These are phyloP conservation scores for Trichoderma simmonsii DNA, from an alignment of 2,329 filamentous ascomycete genomes.

Conservation along the genomic window DNA sequence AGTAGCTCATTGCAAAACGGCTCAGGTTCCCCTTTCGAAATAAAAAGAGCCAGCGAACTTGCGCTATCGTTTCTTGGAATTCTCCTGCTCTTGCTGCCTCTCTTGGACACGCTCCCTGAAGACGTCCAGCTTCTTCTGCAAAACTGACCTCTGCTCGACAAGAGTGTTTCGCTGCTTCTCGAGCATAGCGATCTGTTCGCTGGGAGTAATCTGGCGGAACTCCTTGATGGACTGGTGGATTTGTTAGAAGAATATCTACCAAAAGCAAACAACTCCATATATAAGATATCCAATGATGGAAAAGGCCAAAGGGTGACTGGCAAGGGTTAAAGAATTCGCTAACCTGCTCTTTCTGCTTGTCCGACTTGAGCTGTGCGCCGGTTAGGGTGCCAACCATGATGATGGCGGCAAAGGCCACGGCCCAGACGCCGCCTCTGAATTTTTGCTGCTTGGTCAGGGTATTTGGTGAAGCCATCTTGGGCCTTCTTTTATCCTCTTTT, in stretches of 20 bases:
- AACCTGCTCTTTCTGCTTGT: conserved; percentile 46
- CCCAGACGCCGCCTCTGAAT: conserved; percentile 36
- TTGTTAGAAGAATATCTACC: not conserved
- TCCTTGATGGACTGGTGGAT: conserved; percentile 32
- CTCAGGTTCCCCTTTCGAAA: not conserved
- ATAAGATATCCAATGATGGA: no score
- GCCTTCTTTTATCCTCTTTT: not conserved
- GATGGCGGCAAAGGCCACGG: conserved; percentile 46
- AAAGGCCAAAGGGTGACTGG: not conserved
- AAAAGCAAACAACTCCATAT: no score
- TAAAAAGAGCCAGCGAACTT: no score
- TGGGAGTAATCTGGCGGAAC: conserved; percentile 39
- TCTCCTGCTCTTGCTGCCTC: conserved; percentile 31
- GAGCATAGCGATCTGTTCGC: conserved; percentile 45
- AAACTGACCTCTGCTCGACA: conserved; percentile 35
- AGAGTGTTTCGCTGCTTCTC: conserved; percentile 41
- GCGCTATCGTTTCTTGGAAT: conserved; percentile 14
- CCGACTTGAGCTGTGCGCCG: conserved; percentile 48
- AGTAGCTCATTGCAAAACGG: not conserved
- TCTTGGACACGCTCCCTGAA: conserved; percentile 40
- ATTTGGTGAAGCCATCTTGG: not conserved
- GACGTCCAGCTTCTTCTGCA: conserved; percentile 43
- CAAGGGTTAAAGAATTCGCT: not conserved
- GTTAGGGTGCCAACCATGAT: conserved; percentile 47
- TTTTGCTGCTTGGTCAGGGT: conserved; percentile 34